Conservation (phyloP, 2,329 filamentous ascomycete species). For the Arachnopeziza araneosa region DNA sequence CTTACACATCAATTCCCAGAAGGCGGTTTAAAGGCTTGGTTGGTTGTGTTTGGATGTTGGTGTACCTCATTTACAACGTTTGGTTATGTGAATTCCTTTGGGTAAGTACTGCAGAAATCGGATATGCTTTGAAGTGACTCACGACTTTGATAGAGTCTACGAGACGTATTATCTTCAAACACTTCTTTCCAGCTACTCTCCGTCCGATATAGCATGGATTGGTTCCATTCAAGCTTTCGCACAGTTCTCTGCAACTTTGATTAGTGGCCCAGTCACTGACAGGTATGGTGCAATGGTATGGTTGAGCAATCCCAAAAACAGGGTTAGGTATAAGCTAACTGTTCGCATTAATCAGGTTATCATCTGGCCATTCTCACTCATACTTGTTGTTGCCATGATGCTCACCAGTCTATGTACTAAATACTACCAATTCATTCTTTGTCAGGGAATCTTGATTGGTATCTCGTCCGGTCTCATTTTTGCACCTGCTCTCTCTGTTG, state of each 20-base stretch:
- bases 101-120: conserved; percentile 20
- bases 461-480: conserved; percentile 73
- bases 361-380: conserved; percentile 9
- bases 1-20: conserved; percentile 36
- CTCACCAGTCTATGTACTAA: conserved; percentile 50
- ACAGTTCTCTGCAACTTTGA: conserved; percentile 44
- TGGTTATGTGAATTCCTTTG: conserved; percentile 43
- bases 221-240: conserved; percentile 48
- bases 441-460: conserved; percentile 70
- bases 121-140: not conserved
- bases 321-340: not conserved
- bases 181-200: conserved; percentile 38
- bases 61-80: conserved; percentile 40
- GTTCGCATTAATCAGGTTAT: conserved; percentile 19
- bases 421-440: conserved; percentile 46
- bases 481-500: conserved; percentile 70
- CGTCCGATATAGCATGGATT: conserved; percentile 53
- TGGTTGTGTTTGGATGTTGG: conserved; percentile 42
- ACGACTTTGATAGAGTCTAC: conserved; percentile 46
- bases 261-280: conserved; percentile 58
- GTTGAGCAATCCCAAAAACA: not conserved
- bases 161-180: conserved; percentile 49
- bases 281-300: conserved; percentile 48
- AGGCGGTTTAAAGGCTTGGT: conserved; percentile 50
- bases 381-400: conserved; percentile 54